Conservation (phyloP, 169 alveolate genomes). For the Plasmodium blacklocki region DNA sequence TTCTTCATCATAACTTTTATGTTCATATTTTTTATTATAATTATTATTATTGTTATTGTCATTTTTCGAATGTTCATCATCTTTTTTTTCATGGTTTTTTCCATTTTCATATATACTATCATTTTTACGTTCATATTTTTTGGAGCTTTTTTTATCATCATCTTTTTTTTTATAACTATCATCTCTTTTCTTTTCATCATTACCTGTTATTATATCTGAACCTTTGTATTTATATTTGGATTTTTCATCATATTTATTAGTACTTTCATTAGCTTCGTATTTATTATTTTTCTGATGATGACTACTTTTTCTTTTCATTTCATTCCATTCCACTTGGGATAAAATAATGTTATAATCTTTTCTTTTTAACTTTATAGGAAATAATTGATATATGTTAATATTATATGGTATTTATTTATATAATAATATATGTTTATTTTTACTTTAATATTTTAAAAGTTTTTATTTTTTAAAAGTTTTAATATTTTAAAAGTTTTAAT, state of each 20-base stretch:
- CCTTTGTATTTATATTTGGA: no score
- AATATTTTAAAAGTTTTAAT: no score
- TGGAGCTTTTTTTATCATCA: constrained; percentile 6
- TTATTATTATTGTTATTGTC: constrained; percentile 1
- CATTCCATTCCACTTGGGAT: not conserved
- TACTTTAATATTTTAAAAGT: no score
- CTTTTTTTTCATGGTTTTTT: constrained; percentile 27
- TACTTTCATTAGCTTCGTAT: not conserved
- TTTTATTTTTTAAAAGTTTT: no score
- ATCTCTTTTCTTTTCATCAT: not conserved
- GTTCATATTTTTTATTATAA: constrained; percentile 12
- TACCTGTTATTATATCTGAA: not conserved
- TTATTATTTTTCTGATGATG: not conserved
- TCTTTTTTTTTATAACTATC: constrained; percentile 12
- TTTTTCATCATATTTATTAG: not conserved
- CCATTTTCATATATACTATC: constrained; percentile 26
- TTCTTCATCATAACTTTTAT: constrained; percentile 14
- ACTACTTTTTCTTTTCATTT: constrained; percentile 2
- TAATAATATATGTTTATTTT: no score
- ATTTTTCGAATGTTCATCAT: not conserved
- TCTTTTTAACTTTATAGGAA: no score
- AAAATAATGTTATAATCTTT: not conserved
- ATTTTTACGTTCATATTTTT: constrained; percentile 18
- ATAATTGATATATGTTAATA: no score
- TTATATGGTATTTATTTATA: no score